Base-by-base conservation (phyloP, 176 grass and related monocot genomes). In the Tillandsia fasciculata region DNA sequence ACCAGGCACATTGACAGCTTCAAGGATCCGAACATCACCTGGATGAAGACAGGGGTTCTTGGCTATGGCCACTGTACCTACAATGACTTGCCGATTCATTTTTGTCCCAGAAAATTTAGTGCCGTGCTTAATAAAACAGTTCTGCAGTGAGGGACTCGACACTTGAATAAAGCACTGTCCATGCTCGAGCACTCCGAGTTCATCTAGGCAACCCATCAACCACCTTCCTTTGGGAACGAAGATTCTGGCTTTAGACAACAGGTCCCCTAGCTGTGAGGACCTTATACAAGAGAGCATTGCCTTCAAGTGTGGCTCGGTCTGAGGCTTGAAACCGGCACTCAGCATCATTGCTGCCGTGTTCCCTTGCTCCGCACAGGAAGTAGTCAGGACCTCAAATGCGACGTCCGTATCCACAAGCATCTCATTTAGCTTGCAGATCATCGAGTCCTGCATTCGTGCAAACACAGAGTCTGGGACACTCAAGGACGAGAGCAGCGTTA, bases 21-120 rank as follows among this genome's bases (percentile, higher is more conserved):
- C 81, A 76, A 96, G 81, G 56, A 96, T 83, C 26, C 92, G 77
- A 69, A 91, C 74, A 78, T 96, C 92, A 42, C 88, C 92, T 18
- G 92, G 92, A 70, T 96, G 92, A 75, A 89, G 82, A 76, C 92
- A 96, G 2, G 92, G 92, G 52, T 96, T 96, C 76, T 96, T 96
- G 69, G 88, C 88, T 69, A 96, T 84, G 66, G 82, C 86, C 26
- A 96, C 81, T 1, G 83, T 85, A 72, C 92, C 92, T 7, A 91
- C 13, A 79, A 96, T 72, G 14, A 88, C 66, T 54, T 85, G 71
- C 76, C 28, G 75, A 48, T 79, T 85, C 74, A 72, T 91, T 64
- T 72, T 74, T 72, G 64, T 29, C 71, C 73, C 73, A 14, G 64
- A 85, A 79, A 84, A 86, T 48, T 51, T 73, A 51, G 79, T 69